Percentiles rank a stretch among this genome's conserved stretches.
Evolutionary conservation across 1,284 basidiomycete genomes (phyloP).

Genomic region (Puccinia horiana): DNA sequence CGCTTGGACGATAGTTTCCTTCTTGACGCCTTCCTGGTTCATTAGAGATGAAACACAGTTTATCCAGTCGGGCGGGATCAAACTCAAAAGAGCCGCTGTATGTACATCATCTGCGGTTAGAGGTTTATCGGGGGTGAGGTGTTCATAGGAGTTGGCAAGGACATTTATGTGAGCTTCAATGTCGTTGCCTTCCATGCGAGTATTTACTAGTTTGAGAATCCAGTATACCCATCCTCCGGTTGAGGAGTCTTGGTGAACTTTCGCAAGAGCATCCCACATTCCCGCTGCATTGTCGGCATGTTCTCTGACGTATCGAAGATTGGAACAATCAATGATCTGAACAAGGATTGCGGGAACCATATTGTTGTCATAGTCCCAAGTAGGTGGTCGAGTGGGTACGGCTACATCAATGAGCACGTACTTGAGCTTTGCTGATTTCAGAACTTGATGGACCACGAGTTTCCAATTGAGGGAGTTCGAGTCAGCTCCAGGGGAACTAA

Average conservation of each 20-base stretch:
- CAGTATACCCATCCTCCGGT: neutral
- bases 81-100: neutral
- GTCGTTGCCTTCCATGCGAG: no score
- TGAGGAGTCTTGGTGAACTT: slow-evolving; percentile 1
- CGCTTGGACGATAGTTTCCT: neutral
- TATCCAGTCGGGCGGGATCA: neutral
- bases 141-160: no score
- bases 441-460: neutral
- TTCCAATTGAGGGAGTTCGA: slow-evolving; percentile 13
- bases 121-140: neutral
- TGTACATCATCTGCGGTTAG: slow-evolving; percentile 2
- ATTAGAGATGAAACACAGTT: neutral
- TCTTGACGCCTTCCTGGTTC: neutral
- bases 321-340: no score
- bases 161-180: no score
- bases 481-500: neutral
- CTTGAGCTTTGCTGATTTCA: neutral
- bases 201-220: no score
- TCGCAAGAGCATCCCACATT: neutral
- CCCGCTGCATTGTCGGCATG: neutral
- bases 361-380: no score
- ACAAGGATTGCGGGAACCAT: neutral
- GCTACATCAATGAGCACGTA: neutral
- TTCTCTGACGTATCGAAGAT: neutral
- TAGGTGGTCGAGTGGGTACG: neutral